phyloP scores from a whole-genome alignment of 176 grass and related monocot genomes.

The Carex parvula region DNA sequence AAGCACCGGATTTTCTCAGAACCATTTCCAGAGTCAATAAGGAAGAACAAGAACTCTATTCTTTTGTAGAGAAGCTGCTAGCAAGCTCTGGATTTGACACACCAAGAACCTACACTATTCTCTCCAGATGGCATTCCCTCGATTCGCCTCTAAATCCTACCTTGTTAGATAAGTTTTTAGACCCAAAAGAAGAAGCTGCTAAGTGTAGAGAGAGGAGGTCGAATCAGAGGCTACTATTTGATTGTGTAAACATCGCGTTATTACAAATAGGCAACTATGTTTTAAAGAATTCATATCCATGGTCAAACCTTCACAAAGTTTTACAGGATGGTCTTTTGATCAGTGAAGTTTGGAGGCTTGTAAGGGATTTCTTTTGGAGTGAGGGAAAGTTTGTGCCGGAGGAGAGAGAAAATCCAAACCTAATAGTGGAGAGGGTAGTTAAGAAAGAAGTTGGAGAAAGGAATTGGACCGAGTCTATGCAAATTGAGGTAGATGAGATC shows the following conservation, averaged over 20 bases:
- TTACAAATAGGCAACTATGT: constrained; percentile 51
- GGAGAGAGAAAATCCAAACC: constrained; percentile 22
- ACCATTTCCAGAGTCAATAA: constrained; percentile 27
- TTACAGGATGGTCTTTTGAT: constrained; percentile 28
- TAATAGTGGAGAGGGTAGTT: constrained; percentile 48
- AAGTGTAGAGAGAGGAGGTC: constrained; percentile 72
- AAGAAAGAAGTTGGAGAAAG: constrained; percentile 53
- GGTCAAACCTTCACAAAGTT: constrained; percentile 21
- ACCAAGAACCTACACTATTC: constrained; percentile 39
- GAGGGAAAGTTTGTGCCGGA: constrained; percentile 23
- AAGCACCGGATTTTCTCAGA: constrained; percentile 2
- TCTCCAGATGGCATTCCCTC: constrained; percentile 56
- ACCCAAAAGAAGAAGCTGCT: constrained; percentile 62
- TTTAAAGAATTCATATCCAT: constrained; percentile 37
- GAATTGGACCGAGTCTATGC: constrained; percentile 45
- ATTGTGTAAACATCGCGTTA: constrained; percentile 61
- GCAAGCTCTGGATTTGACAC: constrained; percentile 53
- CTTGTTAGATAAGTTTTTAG: constrained; percentile 60
- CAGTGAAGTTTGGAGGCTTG: constrained; percentile 42
- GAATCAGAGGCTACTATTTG: constrained; percentile 74
- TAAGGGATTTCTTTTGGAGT: constrained; percentile 51
- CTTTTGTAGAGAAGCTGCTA: constrained; percentile 66
- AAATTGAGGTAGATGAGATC: constrained; percentile 47
- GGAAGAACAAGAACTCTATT: constrained; percentile 42
- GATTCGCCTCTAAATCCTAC: constrained; percentile 60